phyloP scores from a whole-genome alignment of 306 rosid genomes.

The Mimosa pudica region DNA sequence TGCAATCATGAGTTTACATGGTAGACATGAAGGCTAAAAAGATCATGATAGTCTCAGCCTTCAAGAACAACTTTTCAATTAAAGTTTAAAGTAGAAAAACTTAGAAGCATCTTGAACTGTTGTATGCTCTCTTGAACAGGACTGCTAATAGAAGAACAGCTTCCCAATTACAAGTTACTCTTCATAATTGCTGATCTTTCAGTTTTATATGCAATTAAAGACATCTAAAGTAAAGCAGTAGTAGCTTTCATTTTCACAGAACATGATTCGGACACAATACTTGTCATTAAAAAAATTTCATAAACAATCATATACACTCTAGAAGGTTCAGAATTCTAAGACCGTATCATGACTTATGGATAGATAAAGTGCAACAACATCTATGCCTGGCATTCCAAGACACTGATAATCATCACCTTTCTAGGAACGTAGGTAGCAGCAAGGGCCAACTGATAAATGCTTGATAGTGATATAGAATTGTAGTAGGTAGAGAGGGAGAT shows the following conservation, averaged over 20 bases:
- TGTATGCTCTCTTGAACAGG: background rate
- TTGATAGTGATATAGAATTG: background rate
- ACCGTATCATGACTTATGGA: background rate
- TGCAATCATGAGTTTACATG: constrained; percentile 33
- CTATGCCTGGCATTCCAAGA: background rate
- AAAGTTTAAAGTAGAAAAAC: background rate
- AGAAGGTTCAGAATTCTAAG: constrained; percentile 2
- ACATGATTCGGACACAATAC: constrained; percentile 4
- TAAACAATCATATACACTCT: background rate
- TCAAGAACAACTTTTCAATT: constrained; percentile 16
- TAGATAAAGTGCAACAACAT: background rate
- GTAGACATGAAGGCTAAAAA: constrained; percentile 33
- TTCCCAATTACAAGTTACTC: background rate
- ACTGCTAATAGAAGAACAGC: background rate
- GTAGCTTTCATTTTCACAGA: constrained; percentile 4
- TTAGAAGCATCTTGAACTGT: background rate
- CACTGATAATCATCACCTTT: background rate
- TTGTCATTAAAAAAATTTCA: background rate
- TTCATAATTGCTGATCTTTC: constrained; percentile 7
- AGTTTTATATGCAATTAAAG: background rate
- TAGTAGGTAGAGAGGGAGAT: background rate
- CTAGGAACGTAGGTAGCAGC: background rate
- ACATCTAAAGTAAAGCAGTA: constrained; percentile 5
- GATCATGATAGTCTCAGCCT: constrained; percentile 31
- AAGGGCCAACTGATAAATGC: constrained; percentile 17